Percentiles rank a stretch among this genome's conserved stretches.
Evolutionary conservation across 805 yeast genomes (phyloP).

Genomic region (Candida silvicultrix): DNA sequence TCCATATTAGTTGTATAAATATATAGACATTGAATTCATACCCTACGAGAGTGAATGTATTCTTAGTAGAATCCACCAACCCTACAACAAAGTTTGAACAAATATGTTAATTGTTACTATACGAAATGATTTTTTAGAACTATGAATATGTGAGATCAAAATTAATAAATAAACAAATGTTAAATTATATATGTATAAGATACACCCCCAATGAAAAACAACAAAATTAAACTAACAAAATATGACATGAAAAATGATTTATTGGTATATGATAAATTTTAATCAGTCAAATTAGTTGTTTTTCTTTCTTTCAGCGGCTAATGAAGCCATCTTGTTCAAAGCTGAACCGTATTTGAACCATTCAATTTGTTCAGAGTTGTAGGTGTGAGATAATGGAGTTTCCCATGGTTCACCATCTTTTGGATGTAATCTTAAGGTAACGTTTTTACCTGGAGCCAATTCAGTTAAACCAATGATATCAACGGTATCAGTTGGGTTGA

Average conservation of each 20-base stretch:
- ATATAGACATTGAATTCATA: no score
- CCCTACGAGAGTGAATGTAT: no score
- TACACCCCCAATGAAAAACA: not conserved
- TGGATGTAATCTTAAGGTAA: slow-evolving; percentile 69
- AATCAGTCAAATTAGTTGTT: not conserved
- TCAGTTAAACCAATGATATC: slow-evolving; percentile 80
- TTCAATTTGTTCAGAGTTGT: slow-evolving; percentile 93
- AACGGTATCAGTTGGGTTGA: slow-evolving; percentile 83
- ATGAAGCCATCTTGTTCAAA: slow-evolving; percentile 85
- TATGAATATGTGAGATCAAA: not conserved
- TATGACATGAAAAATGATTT: not conserved
- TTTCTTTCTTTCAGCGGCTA: slow-evolving; percentile 10
- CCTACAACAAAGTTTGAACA: no score
- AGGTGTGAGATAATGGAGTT: slow-evolving; percentile 90
- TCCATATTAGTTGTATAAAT: slow-evolving; percentile 51
- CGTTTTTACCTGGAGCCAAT: slow-evolving; percentile 89
- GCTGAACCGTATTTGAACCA: slow-evolving; percentile 99
- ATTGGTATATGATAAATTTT: not conserved
- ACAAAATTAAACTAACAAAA: no score
- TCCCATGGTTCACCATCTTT: slow-evolving; percentile 80
- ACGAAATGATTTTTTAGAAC: not conserved
- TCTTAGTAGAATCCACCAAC: no score
- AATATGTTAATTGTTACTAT: no score
- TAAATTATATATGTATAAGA: not conserved
- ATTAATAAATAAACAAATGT: not conserved